phyloP scores from a whole-genome alignment of 2,329 filamentous ascomycete species.

The Phialocephala sp. region DNA sequence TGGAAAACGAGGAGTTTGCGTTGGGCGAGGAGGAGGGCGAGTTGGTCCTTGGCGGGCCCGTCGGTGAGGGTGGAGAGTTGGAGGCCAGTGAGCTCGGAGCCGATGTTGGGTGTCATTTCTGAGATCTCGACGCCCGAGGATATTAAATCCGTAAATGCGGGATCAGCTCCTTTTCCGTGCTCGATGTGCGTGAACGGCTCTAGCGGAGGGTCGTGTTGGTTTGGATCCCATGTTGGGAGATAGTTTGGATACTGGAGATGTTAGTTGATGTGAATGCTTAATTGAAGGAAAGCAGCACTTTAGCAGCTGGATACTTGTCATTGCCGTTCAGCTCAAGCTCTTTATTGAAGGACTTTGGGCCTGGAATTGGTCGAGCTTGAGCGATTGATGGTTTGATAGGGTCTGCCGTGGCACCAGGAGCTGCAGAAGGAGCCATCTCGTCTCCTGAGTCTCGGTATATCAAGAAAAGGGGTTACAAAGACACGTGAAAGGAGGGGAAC shows the following conservation, averaged over 20 bases:
- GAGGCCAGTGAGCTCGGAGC: not conserved
- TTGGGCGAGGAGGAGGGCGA: not conserved
- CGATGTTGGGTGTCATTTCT: not conserved
- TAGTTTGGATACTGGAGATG: slow-evolving; percentile 66
- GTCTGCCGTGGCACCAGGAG: not conserved
- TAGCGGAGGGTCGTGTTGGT: slow-evolving; percentile 67
- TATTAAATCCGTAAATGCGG: slow-evolving; percentile 70
- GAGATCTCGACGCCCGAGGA: slow-evolving; percentile 34
- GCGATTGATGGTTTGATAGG: not conserved
- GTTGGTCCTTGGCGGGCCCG: not conserved
- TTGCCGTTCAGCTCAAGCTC: not conserved
- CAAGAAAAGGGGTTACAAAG: not conserved
- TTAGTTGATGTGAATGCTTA: not conserved
- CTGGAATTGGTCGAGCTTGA: not conserved
- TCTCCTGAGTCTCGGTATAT: not conserved
- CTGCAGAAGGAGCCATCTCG: not conserved
- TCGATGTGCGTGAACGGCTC: slow-evolving; percentile 73
- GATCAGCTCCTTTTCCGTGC: slow-evolving; percentile 67
- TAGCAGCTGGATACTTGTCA: not conserved
- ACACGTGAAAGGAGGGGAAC: not conserved
- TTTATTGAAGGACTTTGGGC: slow-evolving; percentile 1
- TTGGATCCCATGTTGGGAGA: slow-evolving; percentile 70
- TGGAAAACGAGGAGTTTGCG: not conserved
- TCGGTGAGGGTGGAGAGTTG: not conserved
- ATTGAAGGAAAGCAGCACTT: not conserved